Percentiles rank a stretch among this genome's conserved stretches.
These are phyloP conservation scores for Leccinum disarticulatum DNA, from an alignment of 768 basidiomycete genomes.

Conservation along the genomic window DNA sequence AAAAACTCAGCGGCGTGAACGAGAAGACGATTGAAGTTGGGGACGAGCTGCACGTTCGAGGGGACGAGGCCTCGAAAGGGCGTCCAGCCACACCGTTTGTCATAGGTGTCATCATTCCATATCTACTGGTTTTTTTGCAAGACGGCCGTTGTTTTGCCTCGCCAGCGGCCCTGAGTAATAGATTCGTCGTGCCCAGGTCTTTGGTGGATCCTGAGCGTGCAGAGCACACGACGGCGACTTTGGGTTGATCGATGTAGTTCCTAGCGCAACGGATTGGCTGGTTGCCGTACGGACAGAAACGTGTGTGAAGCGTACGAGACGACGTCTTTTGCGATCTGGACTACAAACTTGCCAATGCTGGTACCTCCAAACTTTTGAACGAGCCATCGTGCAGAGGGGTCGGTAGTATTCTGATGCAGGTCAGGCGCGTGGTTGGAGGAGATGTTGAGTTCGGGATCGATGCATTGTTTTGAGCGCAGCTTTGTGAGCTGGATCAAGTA, in stretches of 20 bases:
- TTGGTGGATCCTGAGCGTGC: slow-evolving; percentile 96
- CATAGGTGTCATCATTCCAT: slow-evolving; percentile 53
- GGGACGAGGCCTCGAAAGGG: slow-evolving; percentile 24
- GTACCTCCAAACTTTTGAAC: slow-evolving; percentile 97
- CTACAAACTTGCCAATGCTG: slow-evolving; percentile 84
- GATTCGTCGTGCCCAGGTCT: slow-evolving; percentile 91
- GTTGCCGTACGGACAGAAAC: not conserved
- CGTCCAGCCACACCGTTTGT: slow-evolving; percentile 45
- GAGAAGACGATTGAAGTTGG: slow-evolving; percentile 34
- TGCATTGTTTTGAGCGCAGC: no score
- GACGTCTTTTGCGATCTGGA: slow-evolving; percentile 80
- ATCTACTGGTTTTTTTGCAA: slow-evolving; percentile 35
- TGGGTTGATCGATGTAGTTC: slow-evolving; percentile 71
- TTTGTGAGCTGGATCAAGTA: no score
- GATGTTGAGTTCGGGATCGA: slow-evolving; percentile 27
- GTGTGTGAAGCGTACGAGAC: slow-evolving; percentile 65
- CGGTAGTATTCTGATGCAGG: slow-evolving; percentile 73
- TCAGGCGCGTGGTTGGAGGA: slow-evolving; percentile 57
- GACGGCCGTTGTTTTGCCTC: slow-evolving; percentile 64
- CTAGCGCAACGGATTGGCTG: slow-evolving; percentile 35
- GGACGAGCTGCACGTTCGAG: slow-evolving; percentile 35
- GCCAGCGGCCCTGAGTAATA: slow-evolving; percentile 83
- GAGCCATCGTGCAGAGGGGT: slow-evolving; percentile 78
- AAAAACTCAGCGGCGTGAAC: slow-evolving; percentile 34
- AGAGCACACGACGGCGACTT: slow-evolving; percentile 93